These are phyloP conservation scores for Halophytophthora batemanensis DNA, from an alignment of 352 stramenopile genomes.

Conservation along the genomic window DNA sequence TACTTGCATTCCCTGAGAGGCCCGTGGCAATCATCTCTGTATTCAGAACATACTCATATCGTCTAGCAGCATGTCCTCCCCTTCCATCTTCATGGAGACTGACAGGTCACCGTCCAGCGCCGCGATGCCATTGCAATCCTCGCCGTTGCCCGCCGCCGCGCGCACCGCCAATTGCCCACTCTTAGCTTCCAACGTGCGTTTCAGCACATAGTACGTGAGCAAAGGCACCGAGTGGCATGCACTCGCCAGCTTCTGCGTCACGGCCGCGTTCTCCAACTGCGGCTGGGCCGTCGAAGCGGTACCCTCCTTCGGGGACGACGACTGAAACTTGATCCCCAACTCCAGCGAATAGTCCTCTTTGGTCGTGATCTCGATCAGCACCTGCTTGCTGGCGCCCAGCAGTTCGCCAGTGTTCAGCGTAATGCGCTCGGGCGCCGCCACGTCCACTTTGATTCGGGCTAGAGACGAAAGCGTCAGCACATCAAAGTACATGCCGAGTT, in stretches of 20 bases:
- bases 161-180: slow-evolving; percentile 23
- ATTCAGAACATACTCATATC: slow-evolving; percentile 85
- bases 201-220: slow-evolving; percentile 74
- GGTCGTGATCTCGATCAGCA: slow-evolving; percentile 69
- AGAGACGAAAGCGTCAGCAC: neutral
- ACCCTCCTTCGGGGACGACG: slow-evolving; percentile 23
- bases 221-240: slow-evolving; percentile 77
- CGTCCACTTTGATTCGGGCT: slow-evolving; percentile 82
- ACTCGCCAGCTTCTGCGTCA: slow-evolving; percentile 46
- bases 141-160: slow-evolving; percentile 25
- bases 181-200: slow-evolving; percentile 47
- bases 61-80: slow-evolving; percentile 79
- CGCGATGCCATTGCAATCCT: slow-evolving; percentile 75
- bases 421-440: slow-evolving; percentile 70
- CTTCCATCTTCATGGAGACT: slow-evolving; percentile 80
- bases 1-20: neutral
- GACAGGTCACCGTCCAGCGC: slow-evolving; percentile 70
- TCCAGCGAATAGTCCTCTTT: slow-evolving; percentile 64
- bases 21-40: neutral
- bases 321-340: slow-evolving; percentile 58
- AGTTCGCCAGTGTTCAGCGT: slow-evolving; percentile 76
- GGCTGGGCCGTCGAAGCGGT: slow-evolving; percentile 12
- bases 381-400: slow-evolving; percentile 42
- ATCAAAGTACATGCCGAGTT: neutral
- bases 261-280: slow-evolving; percentile 37